phyloP scores from a whole-genome alignment of 2,329 filamentous ascomycete species.

The Epichloe sibirici region DNA sequence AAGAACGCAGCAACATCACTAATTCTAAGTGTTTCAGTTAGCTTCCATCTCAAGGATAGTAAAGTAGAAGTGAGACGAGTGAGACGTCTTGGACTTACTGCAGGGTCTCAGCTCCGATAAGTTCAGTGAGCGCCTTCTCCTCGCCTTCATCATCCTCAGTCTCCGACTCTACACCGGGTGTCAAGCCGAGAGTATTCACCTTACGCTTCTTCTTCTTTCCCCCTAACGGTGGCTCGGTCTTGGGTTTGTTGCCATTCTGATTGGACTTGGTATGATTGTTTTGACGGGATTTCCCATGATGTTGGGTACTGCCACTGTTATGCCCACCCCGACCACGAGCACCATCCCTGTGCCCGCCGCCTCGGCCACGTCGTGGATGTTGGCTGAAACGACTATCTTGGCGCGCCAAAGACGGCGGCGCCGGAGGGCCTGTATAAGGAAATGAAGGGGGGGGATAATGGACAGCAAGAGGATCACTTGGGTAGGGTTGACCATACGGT shows the following conservation, averaged over 20 bases:
- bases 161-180: conserved; percentile 50
- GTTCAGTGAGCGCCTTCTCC: conserved; percentile 50
- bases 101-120: conserved; percentile 43
- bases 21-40: conserved; percentile 25
- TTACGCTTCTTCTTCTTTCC: conserved; percentile 61
- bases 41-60: not conserved
- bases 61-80: not conserved
- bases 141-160: conserved; percentile 58
- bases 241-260: conserved; percentile 13
- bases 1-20: conserved; percentile 71
- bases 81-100: conserved; percentile 30
- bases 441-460: conserved; percentile 22
- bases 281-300: conserved; percentile 32
- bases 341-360: conserved; percentile 22
- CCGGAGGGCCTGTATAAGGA: conserved; percentile 29
- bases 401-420: conserved; percentile 21
- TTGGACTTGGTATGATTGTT: conserved; percentile 18
- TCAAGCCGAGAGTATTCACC: conserved; percentile 60
- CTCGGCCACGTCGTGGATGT: conserved; percentile 22
- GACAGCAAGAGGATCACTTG: conserved; percentile 26
- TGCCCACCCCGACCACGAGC: conserved; percentile 30
- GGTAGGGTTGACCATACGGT: conserved; percentile 28
- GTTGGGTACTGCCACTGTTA: conserved; percentile 11
- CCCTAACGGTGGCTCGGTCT: conserved; percentile 32
- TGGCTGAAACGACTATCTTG: conserved; percentile 24